Evolutionary conservation across 225 moss, liverwort and hornwort species (phyloP), one percentile per base, ranked within the genome.

Genomic region (Climacium dendroides): DNA sequence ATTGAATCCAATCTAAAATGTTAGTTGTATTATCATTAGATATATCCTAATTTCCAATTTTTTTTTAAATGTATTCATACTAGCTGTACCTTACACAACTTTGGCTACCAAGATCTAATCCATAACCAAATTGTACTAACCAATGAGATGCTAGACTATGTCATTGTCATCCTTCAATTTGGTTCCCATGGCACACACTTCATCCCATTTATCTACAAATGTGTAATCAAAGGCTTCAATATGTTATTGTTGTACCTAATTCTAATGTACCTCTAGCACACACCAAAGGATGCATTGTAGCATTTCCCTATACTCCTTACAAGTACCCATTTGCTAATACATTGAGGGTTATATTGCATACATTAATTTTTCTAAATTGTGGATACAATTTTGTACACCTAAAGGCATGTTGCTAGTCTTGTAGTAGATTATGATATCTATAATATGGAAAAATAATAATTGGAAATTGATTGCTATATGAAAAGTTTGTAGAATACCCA

Each of bases 401-500:
- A 2, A 11, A 17, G 17, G 10, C 17, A 28, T 29, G 3, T 71
- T 43, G 16, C 3, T 29, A 28, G 4, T 47, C 10, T 74, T 50
- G 11, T 32, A 11, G 7, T 50, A 74, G 19, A 32, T 32, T 0
- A 0, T 20, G 3, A 13, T 74, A 50, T 32, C 25, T 50, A 19
- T 50, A 0, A 30, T 50, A 15, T 50, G 3, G 18, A 12, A 74
- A 67, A 50, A 50, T n/a, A 74, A 19, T 8, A 0, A 32, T 34
- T 20, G 5, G 4, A 20, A 13, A 22, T 22, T 13, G 13, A 34
- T 34, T 52, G 7, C 20, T 52, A 52, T 3, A 34, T 13, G 0
- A 22, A 22, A 1, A 48, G 4, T 74, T 0, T n/a, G n/a, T n/a
- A n/a, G 50, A 48, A 18, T 6, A 4, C 2, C 5, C 0, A 1